Evolutionary conservation across 2,329 filamentous ascomycete species (phyloP).

Genomic region (Pestalotiopsis sp.): DNA sequence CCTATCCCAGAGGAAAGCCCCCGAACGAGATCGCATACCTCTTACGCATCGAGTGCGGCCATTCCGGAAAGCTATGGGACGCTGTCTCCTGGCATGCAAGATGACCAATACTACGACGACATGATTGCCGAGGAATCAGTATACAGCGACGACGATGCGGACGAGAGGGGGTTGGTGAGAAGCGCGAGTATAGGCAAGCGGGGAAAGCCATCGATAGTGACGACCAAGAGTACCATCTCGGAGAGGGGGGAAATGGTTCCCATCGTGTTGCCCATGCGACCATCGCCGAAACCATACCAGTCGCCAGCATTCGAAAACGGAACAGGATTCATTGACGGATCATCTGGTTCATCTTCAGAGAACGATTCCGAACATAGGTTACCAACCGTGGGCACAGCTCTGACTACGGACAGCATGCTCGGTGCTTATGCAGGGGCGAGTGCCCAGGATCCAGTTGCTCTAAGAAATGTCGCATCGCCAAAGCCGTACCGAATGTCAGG

Average conservation of each 20-base stretch:
- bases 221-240: constrained; percentile 36
- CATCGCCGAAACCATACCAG: constrained; percentile 41
- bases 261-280: constrained; percentile 14
- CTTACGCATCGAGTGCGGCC: constrained; percentile 72
- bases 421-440: constrained; percentile 54
- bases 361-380: constrained; percentile 31
- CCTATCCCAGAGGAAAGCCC: constrained; percentile 76
- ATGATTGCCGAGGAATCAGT: constrained; percentile 48
- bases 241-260: constrained; percentile 28
- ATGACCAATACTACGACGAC: constrained; percentile 55
- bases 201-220: constrained; percentile 60
- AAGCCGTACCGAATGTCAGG: constrained; percentile 52
- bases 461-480: constrained; percentile 28
- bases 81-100: constrained; percentile 47
- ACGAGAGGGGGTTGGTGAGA: constrained; percentile 61
- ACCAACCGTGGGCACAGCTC: constrained; percentile 25
- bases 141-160: constrained; percentile 47
- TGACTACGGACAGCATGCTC: constrained; percentile 50
- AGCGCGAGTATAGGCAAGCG: constrained; percentile 65
- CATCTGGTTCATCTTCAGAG: constrained; percentile 48
- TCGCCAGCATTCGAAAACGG: constrained; percentile 30
- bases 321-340: constrained; percentile 49
- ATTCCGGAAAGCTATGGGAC: constrained; percentile 71
- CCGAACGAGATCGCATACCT: constrained; percentile 59
- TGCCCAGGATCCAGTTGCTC: constrained; percentile 41